These are phyloP conservation scores for Salvia hispanica DNA, from an alignment of 257 asterid genomes.

Conservation along the genomic window DNA sequence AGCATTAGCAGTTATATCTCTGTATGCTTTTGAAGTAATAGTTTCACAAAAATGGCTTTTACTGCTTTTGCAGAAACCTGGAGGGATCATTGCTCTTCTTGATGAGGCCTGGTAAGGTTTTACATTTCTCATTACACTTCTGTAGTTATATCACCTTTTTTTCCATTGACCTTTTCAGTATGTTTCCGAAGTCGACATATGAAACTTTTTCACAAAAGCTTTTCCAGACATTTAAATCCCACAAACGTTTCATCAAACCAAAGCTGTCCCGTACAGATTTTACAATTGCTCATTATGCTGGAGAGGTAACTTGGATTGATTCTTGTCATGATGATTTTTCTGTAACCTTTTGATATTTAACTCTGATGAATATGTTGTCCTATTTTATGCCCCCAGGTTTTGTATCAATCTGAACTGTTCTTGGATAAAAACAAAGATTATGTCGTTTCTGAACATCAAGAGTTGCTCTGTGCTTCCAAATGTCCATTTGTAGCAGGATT, in stretches of 20 bases:
- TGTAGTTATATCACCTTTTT: conserved; percentile 27
- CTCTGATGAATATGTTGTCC: conserved; percentile 26
- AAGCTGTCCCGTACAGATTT: conserved; percentile 92
- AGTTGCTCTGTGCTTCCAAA: conserved; percentile 70
- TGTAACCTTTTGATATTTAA: conserved; percentile 23
- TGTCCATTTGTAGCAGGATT: conserved; percentile 86
- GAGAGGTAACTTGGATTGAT: conserved; percentile 71
- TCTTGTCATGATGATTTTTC: conserved; percentile 18
- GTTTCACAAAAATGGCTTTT: conserved; percentile 18
- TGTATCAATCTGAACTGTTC: conserved; percentile 88
- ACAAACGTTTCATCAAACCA: conserved; percentile 93
- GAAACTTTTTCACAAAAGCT: conserved; percentile 96
- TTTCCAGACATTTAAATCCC: conserved; percentile 82
- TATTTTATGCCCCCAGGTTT: conserved; percentile 63
- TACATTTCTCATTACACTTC: not conserved
- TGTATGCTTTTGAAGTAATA: conserved; percentile 30
- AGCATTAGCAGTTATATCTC: not conserved
- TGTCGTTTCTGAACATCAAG: conserved; percentile 97
- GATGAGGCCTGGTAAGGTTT: conserved; percentile 91
- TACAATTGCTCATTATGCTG: conserved; percentile 92
- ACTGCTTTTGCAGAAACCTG: conserved; percentile 81
- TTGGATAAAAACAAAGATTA: conserved; percentile 97
- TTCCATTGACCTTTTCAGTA: conserved; percentile 55
- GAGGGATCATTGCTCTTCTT: conserved; percentile 95
- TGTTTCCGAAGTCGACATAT: conserved; percentile 98